phyloP scores from a whole-genome alignment of 495 filamentous ascomycete species.

The Bathelium albidoporum region DNA sequence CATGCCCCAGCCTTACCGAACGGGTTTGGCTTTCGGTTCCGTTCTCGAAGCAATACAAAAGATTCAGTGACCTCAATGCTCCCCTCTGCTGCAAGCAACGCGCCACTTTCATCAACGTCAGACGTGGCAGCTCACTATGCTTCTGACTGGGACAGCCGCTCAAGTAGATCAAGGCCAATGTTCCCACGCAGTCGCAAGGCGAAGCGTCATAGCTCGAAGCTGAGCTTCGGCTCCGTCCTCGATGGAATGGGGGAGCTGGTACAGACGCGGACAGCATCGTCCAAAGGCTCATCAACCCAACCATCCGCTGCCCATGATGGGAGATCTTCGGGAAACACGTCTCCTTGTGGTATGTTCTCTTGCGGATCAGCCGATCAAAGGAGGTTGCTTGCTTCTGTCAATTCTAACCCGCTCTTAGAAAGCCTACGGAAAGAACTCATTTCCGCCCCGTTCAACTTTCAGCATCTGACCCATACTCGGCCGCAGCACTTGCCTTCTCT shows the following conservation, averaged over 20 bases:
- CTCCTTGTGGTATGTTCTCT: background rate
- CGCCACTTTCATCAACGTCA: background rate
- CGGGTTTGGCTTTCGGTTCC: background rate
- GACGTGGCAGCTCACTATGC: background rate
- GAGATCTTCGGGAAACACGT: background rate
- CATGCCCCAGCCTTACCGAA: background rate
- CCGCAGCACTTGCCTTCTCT: constrained; percentile 52
- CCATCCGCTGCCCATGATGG: background rate
- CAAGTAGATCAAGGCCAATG: background rate
- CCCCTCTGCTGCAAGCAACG: background rate
- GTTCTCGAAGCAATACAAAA: constrained; percentile 5
- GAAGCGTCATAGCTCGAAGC: constrained; percentile 4
- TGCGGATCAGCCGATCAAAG: background rate
- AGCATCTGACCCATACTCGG: constrained; percentile 71
- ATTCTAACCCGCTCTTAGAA: background rate
- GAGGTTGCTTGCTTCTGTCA: background rate
- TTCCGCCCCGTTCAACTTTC: constrained; percentile 79
- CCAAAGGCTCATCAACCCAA: background rate
- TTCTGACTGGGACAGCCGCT: background rate
- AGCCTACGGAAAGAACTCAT: constrained; percentile 37
- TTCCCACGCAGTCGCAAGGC: background rate
- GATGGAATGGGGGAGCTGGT: background rate
- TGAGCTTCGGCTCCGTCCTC: background rate
- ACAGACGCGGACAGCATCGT: background rate
- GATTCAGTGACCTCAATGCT: constrained; percentile 1